phyloP scores from a whole-genome alignment of 331 rosid genomes.

The Rhamnella rubrinervis region DNA sequence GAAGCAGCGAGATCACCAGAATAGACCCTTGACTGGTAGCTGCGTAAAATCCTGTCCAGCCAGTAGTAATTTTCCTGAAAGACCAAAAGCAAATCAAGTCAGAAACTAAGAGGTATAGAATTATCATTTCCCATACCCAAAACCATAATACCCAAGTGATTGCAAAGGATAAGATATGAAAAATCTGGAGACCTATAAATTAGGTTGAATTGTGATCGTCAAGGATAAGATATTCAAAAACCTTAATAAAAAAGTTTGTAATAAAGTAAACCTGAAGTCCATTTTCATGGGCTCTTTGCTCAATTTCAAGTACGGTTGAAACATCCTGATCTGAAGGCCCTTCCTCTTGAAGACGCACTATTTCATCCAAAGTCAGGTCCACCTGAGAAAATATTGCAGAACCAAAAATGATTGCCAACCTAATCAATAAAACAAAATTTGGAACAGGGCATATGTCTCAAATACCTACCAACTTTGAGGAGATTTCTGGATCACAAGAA shows the following conservation, averaged over 20 bases:
- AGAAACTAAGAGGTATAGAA: slow-evolving; percentile 6
- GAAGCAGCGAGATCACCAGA: slow-evolving; percentile 71
- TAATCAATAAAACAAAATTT: slow-evolving; percentile 1
- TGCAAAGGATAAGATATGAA: slow-evolving; percentile 11
- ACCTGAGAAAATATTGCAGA: slow-evolving; percentile 50
- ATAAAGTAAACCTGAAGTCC: slow-evolving; percentile 76
- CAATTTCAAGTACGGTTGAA: slow-evolving; percentile 83
- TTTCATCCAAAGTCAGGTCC: slow-evolving; percentile 86
- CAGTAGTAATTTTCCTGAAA: slow-evolving; percentile 92
- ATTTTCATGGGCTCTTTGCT: slow-evolving; percentile 94
- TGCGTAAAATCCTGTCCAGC: slow-evolving; percentile 90
- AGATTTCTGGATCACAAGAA: slow-evolving; percentile 93
- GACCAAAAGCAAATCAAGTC: slow-evolving; percentile 30
- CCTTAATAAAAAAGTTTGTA: slow-evolving; percentile 15
- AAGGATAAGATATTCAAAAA: neutral
- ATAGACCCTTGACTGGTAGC: slow-evolving; percentile 92
- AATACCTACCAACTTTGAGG: slow-evolving; percentile 75
- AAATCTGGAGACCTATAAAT: neutral
- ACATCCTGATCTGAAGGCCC: slow-evolving; percentile 88
- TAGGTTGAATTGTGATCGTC: neutral
- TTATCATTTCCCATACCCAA: too few relatives aligned
- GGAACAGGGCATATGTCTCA: neutral
- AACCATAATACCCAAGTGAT: slow-evolving; percentile 11
- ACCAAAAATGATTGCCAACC: slow-evolving; percentile 20
- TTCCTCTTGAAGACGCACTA: slow-evolving; percentile 86